These are phyloP conservation scores for Microsporum canis DNA, from an alignment of 2,329 filamentous ascomycete species.

Conservation along the genomic window DNA sequence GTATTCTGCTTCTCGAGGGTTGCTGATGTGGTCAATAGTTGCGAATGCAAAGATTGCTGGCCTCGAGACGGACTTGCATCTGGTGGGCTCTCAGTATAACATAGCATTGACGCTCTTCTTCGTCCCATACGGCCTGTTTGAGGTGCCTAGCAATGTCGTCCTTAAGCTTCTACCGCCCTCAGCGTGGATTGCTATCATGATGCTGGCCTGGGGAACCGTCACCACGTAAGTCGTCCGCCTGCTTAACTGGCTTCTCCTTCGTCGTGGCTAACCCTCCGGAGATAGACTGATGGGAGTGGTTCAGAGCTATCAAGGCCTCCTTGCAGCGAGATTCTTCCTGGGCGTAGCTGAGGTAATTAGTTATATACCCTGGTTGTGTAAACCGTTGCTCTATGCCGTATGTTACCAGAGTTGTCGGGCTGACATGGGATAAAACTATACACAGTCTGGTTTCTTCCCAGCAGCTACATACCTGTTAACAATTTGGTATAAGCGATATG, in stretches of 20 bases:
- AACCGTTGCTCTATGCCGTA: neutral
- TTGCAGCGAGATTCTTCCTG: slow-evolving; percentile 39
- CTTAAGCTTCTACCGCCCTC: slow-evolving; percentile 30
- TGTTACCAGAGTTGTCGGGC: neutral
- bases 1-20: neutral
- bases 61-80: slow-evolving; percentile 20
- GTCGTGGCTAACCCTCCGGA: neutral
- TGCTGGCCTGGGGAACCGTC: slow-evolving; percentile 28
- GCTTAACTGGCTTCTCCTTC: neutral
- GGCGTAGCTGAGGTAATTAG: slow-evolving; percentile 35
- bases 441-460: slow-evolving; percentile 41
- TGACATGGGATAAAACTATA: neutral
- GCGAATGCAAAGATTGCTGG: slow-evolving; percentile 30
- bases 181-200: slow-evolving; percentile 39
- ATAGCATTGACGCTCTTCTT: slow-evolving; percentile 32
- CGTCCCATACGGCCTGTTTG: slow-evolving; percentile 30
- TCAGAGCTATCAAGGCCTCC: slow-evolving; percentile 39
- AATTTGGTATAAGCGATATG: slow-evolving; percentile 22
- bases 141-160: slow-evolving; percentile 35
- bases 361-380: no score
- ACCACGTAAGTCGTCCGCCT: slow-evolving; percentile 13
- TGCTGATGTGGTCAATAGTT: slow-evolving; percentile 13
- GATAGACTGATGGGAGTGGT: slow-evolving; percentile 41
- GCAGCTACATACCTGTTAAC: slow-evolving; percentile 18
- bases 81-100: slow-evolving; percentile 29